phyloP scores from a whole-genome alignment of 1,284 basidiomycete genomes.

The Rhodotorula sp. region DNA sequence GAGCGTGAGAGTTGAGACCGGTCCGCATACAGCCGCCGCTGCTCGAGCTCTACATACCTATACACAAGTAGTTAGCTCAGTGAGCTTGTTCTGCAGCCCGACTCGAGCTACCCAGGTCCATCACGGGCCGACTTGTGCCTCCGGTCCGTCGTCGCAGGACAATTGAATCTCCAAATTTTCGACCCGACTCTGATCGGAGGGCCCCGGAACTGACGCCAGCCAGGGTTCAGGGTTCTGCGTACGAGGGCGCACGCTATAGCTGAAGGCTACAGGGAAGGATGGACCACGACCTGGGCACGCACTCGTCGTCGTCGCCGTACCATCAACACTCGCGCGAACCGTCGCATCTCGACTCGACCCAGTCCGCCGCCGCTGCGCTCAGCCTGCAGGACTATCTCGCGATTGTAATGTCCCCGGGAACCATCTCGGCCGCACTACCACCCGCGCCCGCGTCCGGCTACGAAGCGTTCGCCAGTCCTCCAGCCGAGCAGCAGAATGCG shows the following conservation, averaged over 20 bases:
- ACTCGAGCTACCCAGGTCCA: too few relatives aligned
- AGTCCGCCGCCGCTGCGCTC: neutral
- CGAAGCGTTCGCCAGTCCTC: neutral
- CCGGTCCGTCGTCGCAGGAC: too few relatives aligned
- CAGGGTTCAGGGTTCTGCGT: too few relatives aligned
- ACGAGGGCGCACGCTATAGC: neutral
- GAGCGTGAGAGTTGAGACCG: neutral
- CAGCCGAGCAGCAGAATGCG: neutral
- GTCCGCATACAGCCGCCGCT: neutral
- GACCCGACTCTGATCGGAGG: too few relatives aligned
- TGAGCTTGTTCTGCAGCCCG: too few relatives aligned
- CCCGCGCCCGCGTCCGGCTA: neutral
- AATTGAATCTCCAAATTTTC: too few relatives aligned
- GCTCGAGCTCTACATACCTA: too few relatives aligned
- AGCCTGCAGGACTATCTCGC: neutral
- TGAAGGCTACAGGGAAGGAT: neutral
- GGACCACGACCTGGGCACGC: neutral
- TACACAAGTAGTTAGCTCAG: too few relatives aligned
- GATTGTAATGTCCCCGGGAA: neutral
- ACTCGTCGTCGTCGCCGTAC: neutral
- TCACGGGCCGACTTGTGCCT: too few relatives aligned
- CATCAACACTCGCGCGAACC: neutral
- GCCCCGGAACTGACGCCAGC: too few relatives aligned
- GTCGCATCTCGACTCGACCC: neutral
- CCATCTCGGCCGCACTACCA: neutral